Percentiles rank a stretch among this genome's conserved stretches.
These are phyloP conservation scores for Puccinia hordei DNA, from an alignment of 1,284 basidiomycete species.

Conservation along the genomic window DNA sequence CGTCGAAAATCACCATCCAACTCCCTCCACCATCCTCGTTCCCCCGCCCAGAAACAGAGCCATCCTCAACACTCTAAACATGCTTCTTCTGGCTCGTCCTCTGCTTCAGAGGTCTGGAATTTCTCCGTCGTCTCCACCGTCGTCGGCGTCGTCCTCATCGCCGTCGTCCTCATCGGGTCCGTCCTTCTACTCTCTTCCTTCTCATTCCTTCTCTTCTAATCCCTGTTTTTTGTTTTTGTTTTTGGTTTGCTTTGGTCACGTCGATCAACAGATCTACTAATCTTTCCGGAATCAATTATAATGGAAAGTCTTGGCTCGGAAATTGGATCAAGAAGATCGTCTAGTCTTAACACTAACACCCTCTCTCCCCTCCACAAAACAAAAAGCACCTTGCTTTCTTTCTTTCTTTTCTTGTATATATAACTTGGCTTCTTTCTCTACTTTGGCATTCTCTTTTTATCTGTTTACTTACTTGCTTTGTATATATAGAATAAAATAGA, in stretches of 20 bases:
- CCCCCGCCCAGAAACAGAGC: not conserved
- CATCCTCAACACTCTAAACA: not conserved
- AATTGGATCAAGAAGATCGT: not conserved
- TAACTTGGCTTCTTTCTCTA: too few relatives aligned
- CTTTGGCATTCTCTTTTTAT: too few relatives aligned
- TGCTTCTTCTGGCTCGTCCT: too few relatives aligned
- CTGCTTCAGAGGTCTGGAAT: constrained; percentile 7
- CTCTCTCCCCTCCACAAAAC: too few relatives aligned
- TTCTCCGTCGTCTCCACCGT: constrained; percentile 27
- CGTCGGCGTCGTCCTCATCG: constrained; percentile 18
- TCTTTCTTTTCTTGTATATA: too few relatives aligned
- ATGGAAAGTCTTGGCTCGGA: not conserved
- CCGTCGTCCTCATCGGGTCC: constrained; percentile 31
- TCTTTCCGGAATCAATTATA: not conserved
- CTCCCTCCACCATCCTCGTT: too few relatives aligned
- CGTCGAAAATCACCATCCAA: too few relatives aligned
- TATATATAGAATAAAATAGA: too few relatives aligned
- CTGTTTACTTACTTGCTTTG: too few relatives aligned
- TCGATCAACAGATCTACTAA: not conserved
- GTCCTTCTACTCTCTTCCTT: not conserved
- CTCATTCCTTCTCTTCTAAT: not conserved
- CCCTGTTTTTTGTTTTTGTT: too few relatives aligned
- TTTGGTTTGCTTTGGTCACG: not conserved
- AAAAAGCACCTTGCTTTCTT: too few relatives aligned
- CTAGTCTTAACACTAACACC: not conserved